Evolutionary conservation across 306 rosid genomes (phyloP).

Genomic region (Pyrus pyrifolia): DNA sequence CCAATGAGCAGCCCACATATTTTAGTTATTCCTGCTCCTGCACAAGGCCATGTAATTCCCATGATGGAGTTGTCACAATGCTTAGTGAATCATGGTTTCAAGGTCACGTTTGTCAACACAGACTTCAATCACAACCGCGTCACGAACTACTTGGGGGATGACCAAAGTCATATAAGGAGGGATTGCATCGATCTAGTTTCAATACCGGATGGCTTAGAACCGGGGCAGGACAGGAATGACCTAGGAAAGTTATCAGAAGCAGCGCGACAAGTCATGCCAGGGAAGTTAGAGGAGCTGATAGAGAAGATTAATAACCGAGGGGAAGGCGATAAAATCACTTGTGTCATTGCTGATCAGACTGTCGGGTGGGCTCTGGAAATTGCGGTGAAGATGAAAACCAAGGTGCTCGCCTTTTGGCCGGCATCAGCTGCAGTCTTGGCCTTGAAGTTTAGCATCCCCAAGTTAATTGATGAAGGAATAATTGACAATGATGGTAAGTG

Average conservation of each 20-base stretch:
- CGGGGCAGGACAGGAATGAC: conserved; percentile 35
- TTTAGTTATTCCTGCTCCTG: conserved; percentile 30
- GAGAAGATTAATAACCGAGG: conserved; percentile 18
- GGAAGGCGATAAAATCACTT: conserved; percentile 18
- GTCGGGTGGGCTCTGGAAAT: conserved; percentile 44
- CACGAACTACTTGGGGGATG: background rate
- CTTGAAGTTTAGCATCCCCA: conserved; percentile 18
- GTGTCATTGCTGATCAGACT: conserved; percentile 33
- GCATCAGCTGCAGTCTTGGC: conserved; percentile 38
- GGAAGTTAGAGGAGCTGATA: conserved; percentile 41
- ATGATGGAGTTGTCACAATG: conserved; percentile 25
- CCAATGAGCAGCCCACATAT: conserved; percentile 3
- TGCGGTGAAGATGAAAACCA: conserved; percentile 38
- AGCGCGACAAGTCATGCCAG: conserved; percentile 24
- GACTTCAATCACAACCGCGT: conserved; percentile 23
- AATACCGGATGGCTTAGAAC: conserved; percentile 45
- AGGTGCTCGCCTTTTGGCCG: conserved; percentile 34
- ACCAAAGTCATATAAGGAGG: background rate
- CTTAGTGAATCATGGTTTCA: conserved; percentile 30
- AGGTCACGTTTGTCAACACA: conserved; percentile 38
- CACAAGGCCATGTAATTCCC: conserved; percentile 43
- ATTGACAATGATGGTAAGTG: conserved; percentile 28
- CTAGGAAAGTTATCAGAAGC: background rate
- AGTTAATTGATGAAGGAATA: conserved; percentile 31
- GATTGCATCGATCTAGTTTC: conserved; percentile 25